A percentile compares a stretch with the other conserved stretches of the same genome.
These are phyloP conservation scores for Apiospora malaysiana DNA, from an alignment of 2,329 filamentous ascomycete species.

Conservation along the genomic window DNA sequence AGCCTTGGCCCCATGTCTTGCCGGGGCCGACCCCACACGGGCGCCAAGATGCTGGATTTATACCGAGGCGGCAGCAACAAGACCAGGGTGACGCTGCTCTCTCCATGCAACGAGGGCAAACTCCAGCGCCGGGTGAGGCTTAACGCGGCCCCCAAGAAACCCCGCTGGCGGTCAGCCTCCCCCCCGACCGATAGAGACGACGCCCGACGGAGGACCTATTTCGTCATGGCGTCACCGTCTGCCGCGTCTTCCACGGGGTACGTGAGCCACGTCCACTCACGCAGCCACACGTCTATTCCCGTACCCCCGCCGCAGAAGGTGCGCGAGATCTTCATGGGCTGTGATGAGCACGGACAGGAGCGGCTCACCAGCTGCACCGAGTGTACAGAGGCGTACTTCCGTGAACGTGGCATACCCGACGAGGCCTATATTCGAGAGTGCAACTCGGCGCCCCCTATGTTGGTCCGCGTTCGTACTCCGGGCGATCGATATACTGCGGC, in stretches of 20 bases:
- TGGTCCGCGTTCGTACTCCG: neutral
- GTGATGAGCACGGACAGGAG: neutral
- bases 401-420: slow-evolving; percentile 2
- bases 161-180: neutral
- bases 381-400: neutral
- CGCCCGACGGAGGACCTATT: neutral
- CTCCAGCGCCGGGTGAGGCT: neutral
- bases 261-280: slow-evolving; percentile 1
- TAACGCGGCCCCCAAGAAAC: neutral
- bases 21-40: neutral
- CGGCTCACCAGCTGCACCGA: neutral
- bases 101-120: neutral
- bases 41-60: neutral
- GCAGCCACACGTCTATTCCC: neutral
- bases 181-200: neutral
- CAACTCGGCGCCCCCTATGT: neutral
- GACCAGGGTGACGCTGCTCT: neutral
- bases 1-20: neutral
- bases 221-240: neutral
- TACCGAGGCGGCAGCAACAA: neutral
- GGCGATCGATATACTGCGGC: neutral
- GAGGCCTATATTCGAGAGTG: neutral
- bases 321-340: slow-evolving; percentile 9
- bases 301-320: neutral
- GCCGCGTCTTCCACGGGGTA: neutral